Conservation (phyloP, 805 yeast species). For the Myxozyma neotropica region DNA sequence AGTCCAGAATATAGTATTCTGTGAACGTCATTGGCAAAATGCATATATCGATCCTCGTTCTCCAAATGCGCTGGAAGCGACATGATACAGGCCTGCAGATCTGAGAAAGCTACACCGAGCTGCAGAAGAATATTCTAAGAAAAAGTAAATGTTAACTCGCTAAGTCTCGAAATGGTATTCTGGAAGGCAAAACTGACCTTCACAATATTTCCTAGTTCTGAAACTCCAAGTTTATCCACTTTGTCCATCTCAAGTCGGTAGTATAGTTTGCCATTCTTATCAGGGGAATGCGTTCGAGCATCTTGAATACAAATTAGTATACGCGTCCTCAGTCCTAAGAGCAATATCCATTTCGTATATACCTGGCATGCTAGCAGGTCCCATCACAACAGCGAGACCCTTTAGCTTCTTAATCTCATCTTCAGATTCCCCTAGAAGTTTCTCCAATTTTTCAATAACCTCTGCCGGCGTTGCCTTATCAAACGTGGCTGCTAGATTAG, state of each 20-base stretch:
- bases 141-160: not conserved
- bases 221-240: constrained; percentile 27
- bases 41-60: constrained; percentile 31
- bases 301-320: constrained; percentile 7
- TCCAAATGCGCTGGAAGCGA: constrained; percentile 16
- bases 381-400: constrained; percentile 24
- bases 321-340: not conserved
- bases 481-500: not conserved
- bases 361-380: constrained; percentile 32
- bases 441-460: constrained; percentile 21
- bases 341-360: not conserved
- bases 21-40: constrained; percentile 34
- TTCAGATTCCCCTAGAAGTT: constrained; percentile 14
- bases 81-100: constrained; percentile 28
- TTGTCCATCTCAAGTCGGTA: constrained; percentile 29
- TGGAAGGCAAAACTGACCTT: constrained; percentile 18
- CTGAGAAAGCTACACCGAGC: constrained; percentile 56
- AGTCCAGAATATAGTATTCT: constrained; percentile 19
- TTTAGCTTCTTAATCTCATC: constrained; percentile 9
- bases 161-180: not conserved
- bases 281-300: constrained; percentile 1
- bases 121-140: constrained; percentile 38
- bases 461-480: not conserved
- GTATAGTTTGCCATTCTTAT: constrained; percentile 15
- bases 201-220: constrained; percentile 32